Evolutionary conservation across 2,329 filamentous ascomycete genomes (phyloP).

Genomic region (Neobulgaria alba): DNA sequence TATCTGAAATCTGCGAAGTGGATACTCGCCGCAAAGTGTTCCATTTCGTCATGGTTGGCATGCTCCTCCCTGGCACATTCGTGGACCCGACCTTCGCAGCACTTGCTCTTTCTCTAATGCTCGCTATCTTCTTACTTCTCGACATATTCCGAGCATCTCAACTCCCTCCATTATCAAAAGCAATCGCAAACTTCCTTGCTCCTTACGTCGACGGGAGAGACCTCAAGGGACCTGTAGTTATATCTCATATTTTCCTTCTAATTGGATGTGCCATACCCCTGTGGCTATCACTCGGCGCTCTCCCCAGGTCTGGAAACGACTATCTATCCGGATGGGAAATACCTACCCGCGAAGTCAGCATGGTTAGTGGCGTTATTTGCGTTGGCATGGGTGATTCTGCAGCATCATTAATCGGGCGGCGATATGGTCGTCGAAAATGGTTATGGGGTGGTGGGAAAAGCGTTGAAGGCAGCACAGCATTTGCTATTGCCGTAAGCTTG

Average conservation of each 20-base stretch:
- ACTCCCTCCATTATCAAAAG: constrained; percentile 79
- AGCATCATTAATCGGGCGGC: constrained; percentile 78
- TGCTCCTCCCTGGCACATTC: constrained; percentile 82
- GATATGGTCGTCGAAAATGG: constrained; percentile 86
- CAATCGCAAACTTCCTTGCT: constrained; percentile 76
- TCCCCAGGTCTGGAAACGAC: constrained; percentile 46
- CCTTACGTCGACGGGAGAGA: constrained; percentile 94
- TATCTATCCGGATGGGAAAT: constrained; percentile 70
- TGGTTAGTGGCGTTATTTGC: constrained; percentile 88
- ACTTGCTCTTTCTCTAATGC: constrained; percentile 68
- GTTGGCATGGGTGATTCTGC: constrained; percentile 94
- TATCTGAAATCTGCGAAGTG: constrained; percentile 75
- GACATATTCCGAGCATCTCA: constrained; percentile 87
- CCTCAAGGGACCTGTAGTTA: constrained; percentile 84
- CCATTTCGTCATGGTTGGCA: constrained; percentile 95
- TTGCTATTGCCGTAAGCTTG: constrained; percentile 67
- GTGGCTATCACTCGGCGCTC: constrained; percentile 74
- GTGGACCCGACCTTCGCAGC: constrained; percentile 79
- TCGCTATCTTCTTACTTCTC: constrained; percentile 79
- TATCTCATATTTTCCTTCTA: constrained; percentile 91
- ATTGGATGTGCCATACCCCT: constrained; percentile 92
- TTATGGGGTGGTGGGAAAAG: constrained; percentile 95
- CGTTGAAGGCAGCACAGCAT: constrained; percentile 77
- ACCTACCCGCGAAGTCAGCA: constrained; percentile 65
- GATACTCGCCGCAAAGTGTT: constrained; percentile 96